phyloP scores from a whole-genome alignment of 257 asterid species.

The Pogostemon cablin region DNA sequence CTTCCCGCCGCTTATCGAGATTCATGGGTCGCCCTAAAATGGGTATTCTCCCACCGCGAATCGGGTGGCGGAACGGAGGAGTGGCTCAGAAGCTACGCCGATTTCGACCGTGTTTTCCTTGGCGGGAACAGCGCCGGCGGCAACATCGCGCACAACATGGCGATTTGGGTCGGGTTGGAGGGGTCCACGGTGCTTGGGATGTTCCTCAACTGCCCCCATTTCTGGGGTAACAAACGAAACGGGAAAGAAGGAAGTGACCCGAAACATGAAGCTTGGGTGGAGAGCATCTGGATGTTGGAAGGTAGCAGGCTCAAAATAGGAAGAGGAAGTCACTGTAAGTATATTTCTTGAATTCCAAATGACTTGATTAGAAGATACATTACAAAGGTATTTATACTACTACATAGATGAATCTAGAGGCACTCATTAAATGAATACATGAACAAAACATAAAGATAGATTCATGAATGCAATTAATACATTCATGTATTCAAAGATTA shows the following conservation, averaged over 20 bases:
- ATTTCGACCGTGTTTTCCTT: conserved; percentile 46
- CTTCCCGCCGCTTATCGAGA: conserved; percentile 62
- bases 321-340: no score
- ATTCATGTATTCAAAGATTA: no score
- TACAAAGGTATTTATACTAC: no score
- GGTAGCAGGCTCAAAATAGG: no score
- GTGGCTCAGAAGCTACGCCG: conserved; percentile 50
- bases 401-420: no score
- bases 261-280: not conserved
- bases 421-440: no score
- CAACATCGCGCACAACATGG: conserved; percentile 61
- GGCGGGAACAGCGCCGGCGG: conserved; percentile 77
- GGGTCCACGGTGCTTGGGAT: conserved; percentile 40
- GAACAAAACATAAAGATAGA: no score
- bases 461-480: no score
- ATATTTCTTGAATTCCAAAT: no score
- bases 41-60: conserved; percentile 52
- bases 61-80: conserved; percentile 35
- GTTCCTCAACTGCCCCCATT: conserved; percentile 56
- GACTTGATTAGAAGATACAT: no score
- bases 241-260: conserved; percentile 31
- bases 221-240: conserved; percentile 49
- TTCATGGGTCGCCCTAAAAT: conserved; percentile 58
- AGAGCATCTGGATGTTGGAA: no score
- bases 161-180: conserved; percentile 45